These are phyloP conservation scores for Suhomyces chickasaworum DNA, from an alignment of 1,139 yeast species.

Conservation along the genomic window DNA sequence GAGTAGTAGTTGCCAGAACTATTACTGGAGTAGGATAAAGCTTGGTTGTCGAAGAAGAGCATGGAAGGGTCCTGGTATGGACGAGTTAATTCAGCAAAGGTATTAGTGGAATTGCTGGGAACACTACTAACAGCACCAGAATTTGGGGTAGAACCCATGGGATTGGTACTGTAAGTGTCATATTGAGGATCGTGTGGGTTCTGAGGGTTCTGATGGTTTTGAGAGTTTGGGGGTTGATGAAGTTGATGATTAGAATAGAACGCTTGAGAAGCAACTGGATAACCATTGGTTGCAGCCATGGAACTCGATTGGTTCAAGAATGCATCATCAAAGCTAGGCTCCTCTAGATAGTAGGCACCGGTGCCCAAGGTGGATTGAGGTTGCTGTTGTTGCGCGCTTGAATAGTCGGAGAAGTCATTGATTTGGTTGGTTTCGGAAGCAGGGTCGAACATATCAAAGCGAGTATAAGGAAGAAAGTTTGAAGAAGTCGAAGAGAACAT, in stretches of 20 bases:
- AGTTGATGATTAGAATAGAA: slow-evolving; percentile 13
- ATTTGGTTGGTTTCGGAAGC: slow-evolving; percentile 20
- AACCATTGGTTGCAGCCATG: slow-evolving; percentile 2
- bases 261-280: slow-evolving; percentile 14
- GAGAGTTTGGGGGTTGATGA: too few species aligned
- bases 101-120: slow-evolving; percentile 4
- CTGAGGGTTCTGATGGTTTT: too few species aligned
- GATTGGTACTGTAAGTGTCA: slow-evolving; percentile 7
- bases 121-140: not conserved
- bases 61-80: slow-evolving; percentile 9
- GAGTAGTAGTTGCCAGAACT: slow-evolving; percentile 10
- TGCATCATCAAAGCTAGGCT: slow-evolving; percentile 12
- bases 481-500: slow-evolving; percentile 14
- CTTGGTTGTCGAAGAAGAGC: slow-evolving; percentile 10
- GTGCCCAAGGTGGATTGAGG: slow-evolving; percentile 1
- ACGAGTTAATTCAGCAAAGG: slow-evolving; percentile 2
- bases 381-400: slow-evolving; percentile 4
- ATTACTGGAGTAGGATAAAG: slow-evolving; percentile 5
- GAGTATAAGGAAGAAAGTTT: slow-evolving; percentile 16
- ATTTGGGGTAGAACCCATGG: too few species aligned
- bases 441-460: slow-evolving; percentile 27
- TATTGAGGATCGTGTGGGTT: slow-evolving; percentile 3
- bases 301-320: slow-evolving; percentile 4
- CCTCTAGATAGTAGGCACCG: slow-evolving; percentile 12
- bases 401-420: slow-evolving; percentile 18